These are phyloP conservation scores for Zoysia matrella DNA, from an alignment of 202 grass and related monocot species.

Conservation along the genomic window DNA sequence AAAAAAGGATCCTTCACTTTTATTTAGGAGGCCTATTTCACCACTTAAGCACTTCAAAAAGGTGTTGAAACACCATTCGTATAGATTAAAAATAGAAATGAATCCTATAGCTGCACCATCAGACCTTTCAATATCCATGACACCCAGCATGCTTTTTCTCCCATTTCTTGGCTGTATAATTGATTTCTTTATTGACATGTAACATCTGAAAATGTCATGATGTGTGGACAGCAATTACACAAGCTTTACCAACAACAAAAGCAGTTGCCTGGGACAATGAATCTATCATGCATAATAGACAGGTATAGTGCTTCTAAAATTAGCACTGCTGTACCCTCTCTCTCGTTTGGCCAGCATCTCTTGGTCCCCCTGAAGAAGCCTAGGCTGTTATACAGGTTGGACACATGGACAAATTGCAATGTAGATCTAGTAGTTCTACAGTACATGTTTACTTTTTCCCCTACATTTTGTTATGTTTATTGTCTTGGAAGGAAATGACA, in stretches of 20 bases:
- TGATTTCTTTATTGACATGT: not conserved
- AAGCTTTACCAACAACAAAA: conserved; percentile 15
- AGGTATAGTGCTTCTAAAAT: not conserved
- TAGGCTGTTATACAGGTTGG: not conserved
- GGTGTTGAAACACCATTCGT: not conserved
- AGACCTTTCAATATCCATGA: not conserved
- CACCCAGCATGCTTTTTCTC: not conserved
- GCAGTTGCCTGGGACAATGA: not conserved
- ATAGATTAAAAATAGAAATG: not conserved
- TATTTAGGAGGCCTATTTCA: not conserved
- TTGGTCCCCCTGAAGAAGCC: not conserved
- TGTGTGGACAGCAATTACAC: not conserved
- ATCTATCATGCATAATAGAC: not conserved
- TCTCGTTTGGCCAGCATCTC: not conserved
- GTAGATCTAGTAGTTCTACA: conserved; percentile 16
- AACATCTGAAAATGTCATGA: not conserved
- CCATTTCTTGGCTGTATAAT: not conserved
- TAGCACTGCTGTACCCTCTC: not conserved
- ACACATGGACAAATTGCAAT: conserved; percentile 13
- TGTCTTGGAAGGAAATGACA: not conserved
- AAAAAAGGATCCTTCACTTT: not conserved
- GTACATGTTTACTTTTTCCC: not conserved
- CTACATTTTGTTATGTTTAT: not conserved
- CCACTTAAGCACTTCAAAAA: not conserved
- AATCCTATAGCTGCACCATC: not conserved